phyloP scores from a whole-genome alignment of 2,329 filamentous ascomycete species.

The Ophiognomonia clavigignenti-juglandacearum region DNA sequence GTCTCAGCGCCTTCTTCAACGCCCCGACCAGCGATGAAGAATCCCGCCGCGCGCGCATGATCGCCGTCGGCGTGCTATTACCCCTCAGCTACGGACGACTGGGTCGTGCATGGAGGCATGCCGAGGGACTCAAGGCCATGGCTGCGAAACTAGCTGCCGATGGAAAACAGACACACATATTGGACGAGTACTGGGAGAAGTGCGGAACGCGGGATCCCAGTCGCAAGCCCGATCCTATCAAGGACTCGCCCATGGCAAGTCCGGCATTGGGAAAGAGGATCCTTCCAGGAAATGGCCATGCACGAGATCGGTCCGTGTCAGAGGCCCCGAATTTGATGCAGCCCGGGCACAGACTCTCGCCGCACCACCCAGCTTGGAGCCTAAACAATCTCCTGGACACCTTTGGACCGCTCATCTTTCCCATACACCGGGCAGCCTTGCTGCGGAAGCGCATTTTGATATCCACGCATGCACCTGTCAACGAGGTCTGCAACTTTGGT shows the following conservation, averaged over 20 bases:
- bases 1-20: constrained; percentile 89
- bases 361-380: constrained; percentile 82
- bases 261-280: constrained; percentile 36
- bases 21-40: constrained; percentile 69
- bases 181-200: constrained; percentile 79
- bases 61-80: constrained; percentile 85
- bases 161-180: constrained; percentile 52
- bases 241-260: constrained; percentile 48
- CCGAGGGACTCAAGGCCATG: constrained; percentile 67
- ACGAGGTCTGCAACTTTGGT: constrained; percentile 87
- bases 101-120: constrained; percentile 86
- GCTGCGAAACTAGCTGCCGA: constrained; percentile 66
- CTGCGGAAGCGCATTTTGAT: constrained; percentile 85
- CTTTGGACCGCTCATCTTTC: constrained; percentile 89
- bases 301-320: constrained; percentile 54
- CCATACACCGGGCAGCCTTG: constrained; percentile 81
- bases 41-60: constrained; percentile 84
- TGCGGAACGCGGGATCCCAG: constrained; percentile 40
- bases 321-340: constrained; percentile 56
- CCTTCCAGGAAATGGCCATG: constrained; percentile 37
- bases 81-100: constrained; percentile 79
- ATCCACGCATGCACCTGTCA: constrained; percentile 79
- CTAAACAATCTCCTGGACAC: constrained; percentile 70
- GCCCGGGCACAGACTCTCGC: constrained; percentile 62
- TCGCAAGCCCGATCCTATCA: constrained; percentile 28